Evolutionary conservation across 176 grass and related monocot species (phyloP), one percentile per base, ranked within the genome.

Genomic region (Paspalum vaginatum): DNA sequence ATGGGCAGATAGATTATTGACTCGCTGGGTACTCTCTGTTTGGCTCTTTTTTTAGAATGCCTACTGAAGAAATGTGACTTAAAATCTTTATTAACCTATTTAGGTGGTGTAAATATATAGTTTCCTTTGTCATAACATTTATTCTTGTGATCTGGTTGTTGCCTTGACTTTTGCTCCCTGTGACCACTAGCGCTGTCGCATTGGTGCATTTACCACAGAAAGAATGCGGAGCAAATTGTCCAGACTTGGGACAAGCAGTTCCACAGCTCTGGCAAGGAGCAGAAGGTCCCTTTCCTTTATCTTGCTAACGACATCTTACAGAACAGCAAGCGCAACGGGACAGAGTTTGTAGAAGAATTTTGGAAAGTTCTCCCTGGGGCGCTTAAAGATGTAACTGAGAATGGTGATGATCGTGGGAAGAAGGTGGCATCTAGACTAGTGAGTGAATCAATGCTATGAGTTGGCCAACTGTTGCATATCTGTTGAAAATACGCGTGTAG

Each of bases 151-250:
- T 91, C 41, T 47, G 9, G n/a, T 70, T 83, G 63, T 89, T 88
- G 22, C 87, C 91, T 90, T 97, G 81, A 94, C 86, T 52, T 74
- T 79, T 77, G 25, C 57, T 60, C 39, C 59, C 78, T 58, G 57
- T 72, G 44, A 81, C 79, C 47, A 71, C 87, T 86, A 99, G 96
- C 96, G 4, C 67, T 99, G 21, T 99, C 93, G 17, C 93, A 99
- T 86, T 99, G 96, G 96, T 99, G 96, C 83, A 99, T 99, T 84
- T 95, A 89, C 88, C 93, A 99, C 58, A 93, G 96, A 61, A 95
- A 99, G 80, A 79, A 93, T 82, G 96, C 93, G 41, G 93, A 93
- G 46, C 89, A 90, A 81, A 91, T 93, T 76, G 89, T 95, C 25
- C 92, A 91, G 79, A 99, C 96, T 22, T 95, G 96, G 96, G 93